Evolutionary conservation across 805 yeast genomes (phyloP).

Genomic region (Candida tibetensis): DNA sequence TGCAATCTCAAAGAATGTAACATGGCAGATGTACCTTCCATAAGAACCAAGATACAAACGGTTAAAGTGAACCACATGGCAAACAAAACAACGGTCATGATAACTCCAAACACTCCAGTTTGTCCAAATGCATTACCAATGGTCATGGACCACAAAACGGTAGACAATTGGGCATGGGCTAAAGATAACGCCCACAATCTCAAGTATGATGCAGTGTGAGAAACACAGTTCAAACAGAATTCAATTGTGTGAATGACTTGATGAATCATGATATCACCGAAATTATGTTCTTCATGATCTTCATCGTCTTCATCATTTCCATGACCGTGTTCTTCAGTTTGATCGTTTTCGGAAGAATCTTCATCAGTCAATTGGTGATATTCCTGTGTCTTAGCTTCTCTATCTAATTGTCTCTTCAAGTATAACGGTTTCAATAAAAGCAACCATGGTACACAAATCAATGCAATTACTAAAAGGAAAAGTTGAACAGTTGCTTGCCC

Average conservation of each 20-base stretch:
- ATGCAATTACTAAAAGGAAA: conserved; percentile 53
- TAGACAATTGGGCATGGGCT: conserved; percentile 76
- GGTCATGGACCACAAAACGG: conserved; percentile 77
- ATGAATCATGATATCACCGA: conserved; percentile 73
- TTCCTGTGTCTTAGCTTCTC: conserved; percentile 24
- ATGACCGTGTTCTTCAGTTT: conserved; percentile 18
- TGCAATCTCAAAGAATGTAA: conserved; percentile 72
- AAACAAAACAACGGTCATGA: conserved; percentile 59
- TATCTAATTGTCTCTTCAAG: conserved; percentile 35
- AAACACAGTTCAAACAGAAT: conserved; percentile 74
- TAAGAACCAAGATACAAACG: conserved; percentile 63
- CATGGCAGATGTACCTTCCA: conserved; percentile 89
- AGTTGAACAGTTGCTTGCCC: conserved; percentile 65
- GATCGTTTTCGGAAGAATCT: conserved; percentile 13
- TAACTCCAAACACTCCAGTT: conserved; percentile 52
- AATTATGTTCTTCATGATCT: conserved; percentile 32
- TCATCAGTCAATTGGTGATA: conserved; percentile 20
- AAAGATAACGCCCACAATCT: conserved; percentile 77
- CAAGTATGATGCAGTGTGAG: conserved; percentile 76
- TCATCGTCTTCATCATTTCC: conserved; percentile 41
- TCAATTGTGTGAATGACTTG: conserved; percentile 81
- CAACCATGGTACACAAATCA: conserved; percentile 74
- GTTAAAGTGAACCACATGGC: conserved; percentile 76
- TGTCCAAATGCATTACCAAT: conserved; percentile 58
- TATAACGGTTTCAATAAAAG: conserved; percentile 61